A percentile compares a stretch with the other conserved stretches of the same genome.
Conservation (phyloP, 2,329 filamentous ascomycete genomes). For the Talaromyces sp. region DNA sequence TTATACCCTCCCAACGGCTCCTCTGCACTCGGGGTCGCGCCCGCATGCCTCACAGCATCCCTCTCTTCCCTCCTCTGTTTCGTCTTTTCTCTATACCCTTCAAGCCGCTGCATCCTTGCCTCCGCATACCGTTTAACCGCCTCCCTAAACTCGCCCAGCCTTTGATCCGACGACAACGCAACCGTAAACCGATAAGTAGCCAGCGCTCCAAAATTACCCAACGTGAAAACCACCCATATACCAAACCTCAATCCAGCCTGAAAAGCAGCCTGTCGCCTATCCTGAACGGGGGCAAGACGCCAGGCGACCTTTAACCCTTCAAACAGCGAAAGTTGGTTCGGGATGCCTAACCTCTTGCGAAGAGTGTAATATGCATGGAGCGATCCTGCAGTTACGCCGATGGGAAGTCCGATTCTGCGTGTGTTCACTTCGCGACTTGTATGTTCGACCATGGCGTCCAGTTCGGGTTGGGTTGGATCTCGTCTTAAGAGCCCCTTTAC, state of each 20-base stretch:
- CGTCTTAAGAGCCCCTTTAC: slow-evolving; percentile 4
- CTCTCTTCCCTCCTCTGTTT: not conserved
- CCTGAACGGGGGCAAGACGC: not conserved
- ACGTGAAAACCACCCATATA: slow-evolving; percentile 7
- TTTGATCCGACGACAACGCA: slow-evolving; percentile 4
- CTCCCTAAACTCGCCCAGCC: slow-evolving; percentile 1
- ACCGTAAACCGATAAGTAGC: not conserved
- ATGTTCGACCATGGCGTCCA: slow-evolving; percentile 9
- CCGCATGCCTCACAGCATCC: slow-evolving; percentile 8
- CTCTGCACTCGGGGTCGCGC: slow-evolving; percentile 5
- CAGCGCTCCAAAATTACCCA: slow-evolving; percentile 5
- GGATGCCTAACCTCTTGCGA: not conserved
- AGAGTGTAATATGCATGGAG: slow-evolving; percentile 7
- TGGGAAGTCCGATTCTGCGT: slow-evolving; percentile 3
- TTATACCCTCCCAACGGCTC: not conserved
- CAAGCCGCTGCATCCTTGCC: slow-evolving; percentile 9
- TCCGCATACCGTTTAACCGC: slow-evolving; percentile 11
- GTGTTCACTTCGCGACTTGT: slow-evolving; percentile 12
- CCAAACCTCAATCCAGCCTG: not conserved
- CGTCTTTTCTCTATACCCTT: slow-evolving; percentile 1
- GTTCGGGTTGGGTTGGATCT: slow-evolving; percentile 10
- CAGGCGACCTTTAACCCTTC: not conserved
- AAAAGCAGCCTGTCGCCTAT: not conserved
- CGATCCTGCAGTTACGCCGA: slow-evolving; percentile 1
- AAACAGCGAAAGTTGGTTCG: not conserved